phyloP scores from a whole-genome alignment of 2,329 filamentous ascomycete genomes.

The Passalora sequoiae region DNA sequence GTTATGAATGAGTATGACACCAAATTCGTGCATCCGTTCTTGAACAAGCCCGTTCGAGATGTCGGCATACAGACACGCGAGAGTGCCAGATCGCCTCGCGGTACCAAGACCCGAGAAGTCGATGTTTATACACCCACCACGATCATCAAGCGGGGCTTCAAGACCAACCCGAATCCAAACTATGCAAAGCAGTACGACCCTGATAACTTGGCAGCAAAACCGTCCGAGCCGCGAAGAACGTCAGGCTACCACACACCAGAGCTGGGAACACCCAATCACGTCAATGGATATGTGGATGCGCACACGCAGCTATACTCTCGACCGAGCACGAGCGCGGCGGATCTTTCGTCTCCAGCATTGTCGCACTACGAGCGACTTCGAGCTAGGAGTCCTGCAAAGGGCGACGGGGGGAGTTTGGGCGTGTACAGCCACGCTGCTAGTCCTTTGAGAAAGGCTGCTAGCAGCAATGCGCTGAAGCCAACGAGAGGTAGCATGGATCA shows the following conservation, averaged over 20 bases:
- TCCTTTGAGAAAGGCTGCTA: slow-evolving; percentile 73
- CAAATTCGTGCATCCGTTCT: slow-evolving; percentile 86
- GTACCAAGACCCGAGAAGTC: slow-evolving; percentile 43
- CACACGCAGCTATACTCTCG: slow-evolving; percentile 35
- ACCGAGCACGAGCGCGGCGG: slow-evolving; percentile 32
- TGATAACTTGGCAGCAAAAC: slow-evolving; percentile 41
- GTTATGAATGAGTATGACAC: slow-evolving; percentile 93
- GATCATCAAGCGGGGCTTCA: slow-evolving; percentile 68
- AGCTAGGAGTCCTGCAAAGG: slow-evolving; percentile 50
- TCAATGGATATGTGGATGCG: slow-evolving; percentile 26
- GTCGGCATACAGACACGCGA: slow-evolving; percentile 72
- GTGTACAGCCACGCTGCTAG: slow-evolving; percentile 75
- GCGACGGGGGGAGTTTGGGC: slow-evolving; percentile 73
- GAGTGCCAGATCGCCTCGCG: slow-evolving; percentile 31
- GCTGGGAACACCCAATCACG: slow-evolving; percentile 16
- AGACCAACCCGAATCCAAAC: slow-evolving; percentile 76
- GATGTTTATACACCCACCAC: slow-evolving; percentile 59
- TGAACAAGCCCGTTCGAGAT: slow-evolving; percentile 73
- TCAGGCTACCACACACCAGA: slow-evolving; percentile 14
- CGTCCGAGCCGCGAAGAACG: slow-evolving; percentile 20
- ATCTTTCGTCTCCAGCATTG: slow-evolving; percentile 47
- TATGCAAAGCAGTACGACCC: slow-evolving; percentile 65
- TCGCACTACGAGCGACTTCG: slow-evolving; percentile 38
- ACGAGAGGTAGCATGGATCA: slow-evolving; percentile 26
- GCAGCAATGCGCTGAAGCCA: slow-evolving; percentile 46